phyloP scores from a whole-genome alignment of 257 asterid genomes.

The Scutellaria minor region DNA sequence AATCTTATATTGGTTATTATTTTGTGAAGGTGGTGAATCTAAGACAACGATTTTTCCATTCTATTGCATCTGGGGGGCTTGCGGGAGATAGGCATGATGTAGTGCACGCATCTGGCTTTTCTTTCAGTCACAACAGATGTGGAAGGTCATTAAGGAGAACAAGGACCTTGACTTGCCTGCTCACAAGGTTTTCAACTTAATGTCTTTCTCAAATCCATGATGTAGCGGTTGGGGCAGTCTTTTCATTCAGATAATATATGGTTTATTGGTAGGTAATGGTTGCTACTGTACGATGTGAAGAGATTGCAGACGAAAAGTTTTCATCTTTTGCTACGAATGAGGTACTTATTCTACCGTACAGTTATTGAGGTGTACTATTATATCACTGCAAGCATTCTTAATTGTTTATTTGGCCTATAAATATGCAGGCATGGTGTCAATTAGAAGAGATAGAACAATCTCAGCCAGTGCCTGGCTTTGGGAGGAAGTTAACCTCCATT shows the following conservation, averaged over 20 bases:
- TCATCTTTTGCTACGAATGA: slow-evolving; percentile 71
- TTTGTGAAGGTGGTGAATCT: slow-evolving; percentile 75
- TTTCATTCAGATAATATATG: slow-evolving; percentile 20
- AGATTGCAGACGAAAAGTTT: slow-evolving; percentile 84
- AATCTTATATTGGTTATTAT: slow-evolving; percentile 27
- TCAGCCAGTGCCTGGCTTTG: slow-evolving; percentile 77
- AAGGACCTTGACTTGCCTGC: slow-evolving; percentile 99
- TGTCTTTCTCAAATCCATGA: slow-evolving; percentile 25
- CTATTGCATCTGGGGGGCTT: slow-evolving; percentile 99
- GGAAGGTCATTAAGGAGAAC: slow-evolving; percentile 97
- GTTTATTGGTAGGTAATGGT: slow-evolving; percentile 79
- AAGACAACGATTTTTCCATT: slow-evolving; percentile 85
- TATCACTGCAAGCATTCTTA: slow-evolving; percentile 1
- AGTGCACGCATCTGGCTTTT: slow-evolving; percentile 98
- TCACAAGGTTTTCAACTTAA: slow-evolving; percentile 71
- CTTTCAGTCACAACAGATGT: slow-evolving; percentile 91
- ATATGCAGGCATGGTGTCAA: slow-evolving; percentile 74
- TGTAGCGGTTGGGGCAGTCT: slow-evolving; percentile 16
- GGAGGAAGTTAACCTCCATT: slow-evolving; percentile 77
- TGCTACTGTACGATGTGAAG: slow-evolving; percentile 98
- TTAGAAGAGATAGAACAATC: slow-evolving; percentile 79
- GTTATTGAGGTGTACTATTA: slow-evolving; percentile 24
- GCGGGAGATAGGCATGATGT: slow-evolving; percentile 99
- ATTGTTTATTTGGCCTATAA: slow-evolving; percentile 25
- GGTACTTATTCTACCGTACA: slow-evolving; percentile 48